Conservation (phyloP, 345 rosid genomes). For the Abelmoschus esculentus region DNA sequence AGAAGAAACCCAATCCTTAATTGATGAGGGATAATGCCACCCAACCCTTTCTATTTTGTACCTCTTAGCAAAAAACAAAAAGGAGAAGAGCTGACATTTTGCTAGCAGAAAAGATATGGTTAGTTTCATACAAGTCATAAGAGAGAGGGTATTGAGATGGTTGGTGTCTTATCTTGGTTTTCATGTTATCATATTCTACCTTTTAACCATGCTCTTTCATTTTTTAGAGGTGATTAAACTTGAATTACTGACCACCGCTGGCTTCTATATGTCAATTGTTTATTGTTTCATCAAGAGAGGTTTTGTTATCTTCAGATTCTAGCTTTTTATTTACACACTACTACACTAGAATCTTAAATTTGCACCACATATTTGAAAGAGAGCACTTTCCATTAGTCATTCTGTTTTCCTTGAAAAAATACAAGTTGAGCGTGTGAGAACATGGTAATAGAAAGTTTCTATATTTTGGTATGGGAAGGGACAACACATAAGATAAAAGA, state of each 20-base stretch:
- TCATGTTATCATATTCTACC: neutral
- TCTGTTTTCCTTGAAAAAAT: neutral
- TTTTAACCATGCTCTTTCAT: neutral
- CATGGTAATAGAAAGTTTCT: neutral
- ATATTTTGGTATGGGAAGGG: neutral
- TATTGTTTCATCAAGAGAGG: neutral
- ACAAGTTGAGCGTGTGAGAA: neutral
- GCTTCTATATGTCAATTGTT: neutral
- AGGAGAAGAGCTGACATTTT: neutral
- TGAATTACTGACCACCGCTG: neutral
- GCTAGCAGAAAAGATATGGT: neutral
- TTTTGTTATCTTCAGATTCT: neutral
- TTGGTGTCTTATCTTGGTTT: neutral
- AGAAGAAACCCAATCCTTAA: neutral
- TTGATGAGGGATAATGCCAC: neutral
- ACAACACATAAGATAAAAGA: neutral
- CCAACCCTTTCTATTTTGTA: neutral
- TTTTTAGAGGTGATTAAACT: neutral
- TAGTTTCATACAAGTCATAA: neutral
- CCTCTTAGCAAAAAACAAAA: neutral
- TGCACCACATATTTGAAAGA: neutral
- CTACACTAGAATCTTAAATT: neutral
- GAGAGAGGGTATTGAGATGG: neutral
- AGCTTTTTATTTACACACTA: neutral
- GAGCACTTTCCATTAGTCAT: neutral